Evolutionary conservation across 768 basidiomycete genomes (phyloP).

Genomic region (Tulasnella sp.): DNA sequence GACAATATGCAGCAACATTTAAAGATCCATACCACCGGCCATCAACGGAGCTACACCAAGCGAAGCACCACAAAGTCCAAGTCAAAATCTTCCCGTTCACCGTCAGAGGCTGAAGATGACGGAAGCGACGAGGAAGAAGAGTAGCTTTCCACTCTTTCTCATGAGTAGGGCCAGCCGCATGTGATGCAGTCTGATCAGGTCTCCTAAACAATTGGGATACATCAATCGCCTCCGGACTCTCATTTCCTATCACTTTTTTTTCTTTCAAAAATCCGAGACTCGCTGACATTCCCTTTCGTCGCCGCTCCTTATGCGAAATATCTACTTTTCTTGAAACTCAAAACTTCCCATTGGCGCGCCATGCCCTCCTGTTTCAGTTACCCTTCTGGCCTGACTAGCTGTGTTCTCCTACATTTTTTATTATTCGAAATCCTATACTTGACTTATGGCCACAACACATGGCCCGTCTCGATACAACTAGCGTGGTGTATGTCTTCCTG

Average conservation of each 20-base stretch:
- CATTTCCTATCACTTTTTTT: conserved; percentile 2
- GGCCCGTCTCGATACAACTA: not conserved
- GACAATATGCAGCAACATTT: conserved; percentile 78
- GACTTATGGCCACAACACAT: not conserved
- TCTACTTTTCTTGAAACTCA: not conserved
- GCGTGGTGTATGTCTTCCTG: not conserved
- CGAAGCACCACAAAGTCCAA: not conserved
- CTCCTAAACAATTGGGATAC: not conserved
- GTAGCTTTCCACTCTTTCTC: not conserved
- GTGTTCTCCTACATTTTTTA: not conserved
- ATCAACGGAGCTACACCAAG: not conserved
- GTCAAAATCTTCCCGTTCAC: not conserved
- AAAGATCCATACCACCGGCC: conserved; percentile 50
- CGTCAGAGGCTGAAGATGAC: conserved; percentile 4
- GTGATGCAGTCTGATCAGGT: not conserved
- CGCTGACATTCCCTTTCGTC: not conserved
- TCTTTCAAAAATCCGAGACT: not conserved
- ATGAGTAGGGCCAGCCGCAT: not conserved
- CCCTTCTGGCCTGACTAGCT: not conserved
- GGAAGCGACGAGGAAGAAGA: conserved; percentile 19
- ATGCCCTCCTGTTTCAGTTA: not conserved
- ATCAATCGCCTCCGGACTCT: not conserved
- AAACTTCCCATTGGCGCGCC: not conserved
- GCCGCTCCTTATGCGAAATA: not conserved
- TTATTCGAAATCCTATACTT: not conserved